Evolutionary conservation across 441 rosid species (phyloP).

Genomic region (Eugenia klotzschiana): DNA sequence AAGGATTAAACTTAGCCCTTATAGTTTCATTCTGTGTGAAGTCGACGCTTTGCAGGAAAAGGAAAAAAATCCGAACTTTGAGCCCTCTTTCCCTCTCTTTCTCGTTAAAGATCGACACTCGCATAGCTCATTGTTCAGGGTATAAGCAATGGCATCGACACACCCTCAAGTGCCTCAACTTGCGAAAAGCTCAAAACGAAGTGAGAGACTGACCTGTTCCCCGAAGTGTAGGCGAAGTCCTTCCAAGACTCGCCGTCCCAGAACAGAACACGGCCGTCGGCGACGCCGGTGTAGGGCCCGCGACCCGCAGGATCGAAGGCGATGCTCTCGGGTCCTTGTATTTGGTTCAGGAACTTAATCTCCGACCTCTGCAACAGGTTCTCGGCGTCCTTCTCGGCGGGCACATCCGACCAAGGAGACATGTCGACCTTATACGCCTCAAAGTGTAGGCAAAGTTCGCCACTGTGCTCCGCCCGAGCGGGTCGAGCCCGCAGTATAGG

Average conservation of each 20-base stretch:
- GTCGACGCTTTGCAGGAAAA: neutral
- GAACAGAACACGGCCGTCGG: conserved; percentile 26
- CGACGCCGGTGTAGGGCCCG: conserved; percentile 39
- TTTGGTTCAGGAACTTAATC: conserved; percentile 35
- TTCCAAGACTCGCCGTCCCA: conserved; percentile 56
- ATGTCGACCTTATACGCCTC: conserved; percentile 25
- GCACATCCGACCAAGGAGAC: conserved; percentile 35
- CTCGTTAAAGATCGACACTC: neutral
- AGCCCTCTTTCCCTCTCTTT: neutral
- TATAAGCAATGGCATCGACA: neutral
- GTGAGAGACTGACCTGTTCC: conserved; percentile 28
- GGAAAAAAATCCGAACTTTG: neutral
- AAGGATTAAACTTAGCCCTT: neutral
- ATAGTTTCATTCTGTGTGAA: neutral
- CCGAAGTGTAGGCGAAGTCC: conserved; percentile 45
- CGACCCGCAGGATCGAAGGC: conserved; percentile 50
- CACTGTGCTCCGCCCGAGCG: conserved; percentile 56
- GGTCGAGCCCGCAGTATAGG: conserved; percentile 62
- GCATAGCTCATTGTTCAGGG: neutral
- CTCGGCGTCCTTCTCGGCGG: conserved; percentile 27
- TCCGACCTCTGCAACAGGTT: conserved; percentile 63
- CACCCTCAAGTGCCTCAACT: neutral
- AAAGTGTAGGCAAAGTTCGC: conserved; percentile 44
- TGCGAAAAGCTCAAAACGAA: neutral
- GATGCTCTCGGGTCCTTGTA: conserved; percentile 58